Base-by-base conservation (phyloP, 257 asterid genomes). In the Salvia hispanica region DNA sequence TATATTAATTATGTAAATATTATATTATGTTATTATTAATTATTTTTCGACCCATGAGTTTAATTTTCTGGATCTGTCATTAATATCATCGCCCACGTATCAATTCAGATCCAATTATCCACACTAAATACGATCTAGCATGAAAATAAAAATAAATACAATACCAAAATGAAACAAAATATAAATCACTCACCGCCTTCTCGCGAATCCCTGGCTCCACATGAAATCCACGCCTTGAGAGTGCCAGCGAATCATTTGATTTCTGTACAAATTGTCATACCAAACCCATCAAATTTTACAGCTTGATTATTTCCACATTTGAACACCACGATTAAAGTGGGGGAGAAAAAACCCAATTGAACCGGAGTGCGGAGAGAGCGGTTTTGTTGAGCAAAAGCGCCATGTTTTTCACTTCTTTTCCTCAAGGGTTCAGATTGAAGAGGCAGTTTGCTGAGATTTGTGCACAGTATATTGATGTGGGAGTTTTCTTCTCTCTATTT, bases 181-280 rank as follows among this genome's bases (percentile, higher is more conserved):
- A 59, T 31, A 7, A 2, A 73, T 56, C 58, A 78, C 97, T 82
- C 75, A 91, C 97, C 58, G 95, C 96, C 76, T 86, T 91, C 89
- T 91, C 97, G 37, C 97, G 96, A 1, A 10, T 76, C 69, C 92
- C 97, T 7, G 89, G 89, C 82, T 88, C 92, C 53, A 86, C 84
- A 64, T 91, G 96, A 73, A 86, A 77, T 11, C 89, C 87, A 46
- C 95, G 95, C 77, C 82, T 70, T 21, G 86, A 78, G 7, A 74
- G 72, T 62, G 73, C 39, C 73, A 59, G 51, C 4, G 89, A 64
- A 53, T 83, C 89, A 55, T 59, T 71, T 28, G 72, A 66, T 43
- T 77, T 84, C 92, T 82, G 81, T 60, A 33, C 7, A 28, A 51
- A 15, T 13, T 60, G 45, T 5, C 59, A 67, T 6, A 74, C 11